phyloP scores from a whole-genome alignment of 306 rosid species.

The Glycyrrhiza uralensis region DNA sequence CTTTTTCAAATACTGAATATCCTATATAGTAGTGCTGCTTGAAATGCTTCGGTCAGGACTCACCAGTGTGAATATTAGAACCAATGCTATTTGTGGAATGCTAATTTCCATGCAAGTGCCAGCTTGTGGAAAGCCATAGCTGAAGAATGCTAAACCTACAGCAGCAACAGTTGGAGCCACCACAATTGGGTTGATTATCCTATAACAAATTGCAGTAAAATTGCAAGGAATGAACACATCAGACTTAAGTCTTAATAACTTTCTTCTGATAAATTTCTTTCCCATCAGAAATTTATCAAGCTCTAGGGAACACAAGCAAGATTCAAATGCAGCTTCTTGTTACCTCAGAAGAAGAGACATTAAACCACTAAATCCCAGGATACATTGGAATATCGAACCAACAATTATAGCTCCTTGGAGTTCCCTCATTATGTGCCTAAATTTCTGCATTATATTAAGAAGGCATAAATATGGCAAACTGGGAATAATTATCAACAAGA shows the following conservation, averaged over 20 bases:
- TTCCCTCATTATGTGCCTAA: slow-evolving; percentile 93
- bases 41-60: slow-evolving; percentile 17
- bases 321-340: slow-evolving; percentile 16
- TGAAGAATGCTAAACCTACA: slow-evolving; percentile 89
- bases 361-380: slow-evolving; percentile 83
- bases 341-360: slow-evolving; percentile 88
- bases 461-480: slow-evolving; percentile 11
- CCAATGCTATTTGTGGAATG: slow-evolving; percentile 70
- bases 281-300: too few relatives aligned
- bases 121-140: slow-evolving; percentile 95
- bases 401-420: slow-evolving; percentile 95
- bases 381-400: slow-evolving; percentile 80
- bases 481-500: not conserved
- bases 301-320: not conserved
- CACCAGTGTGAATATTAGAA: slow-evolving; percentile 80
- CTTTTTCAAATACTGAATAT: not conserved
- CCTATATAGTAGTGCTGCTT: not conserved
- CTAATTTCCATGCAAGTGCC: slow-evolving; percentile 93
- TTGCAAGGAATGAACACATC: slow-evolving; percentile 5
- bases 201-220: slow-evolving; percentile 29
- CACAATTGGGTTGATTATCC: slow-evolving; percentile 86
- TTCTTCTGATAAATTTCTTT: not conserved
- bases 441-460: slow-evolving; percentile 59
- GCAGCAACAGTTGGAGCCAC: slow-evolving; percentile 97
- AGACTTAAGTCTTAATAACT: not conserved